These are phyloP conservation scores for Prunus persica DNA, from an alignment of 306 rosid species.

Conservation along the genomic window DNA sequence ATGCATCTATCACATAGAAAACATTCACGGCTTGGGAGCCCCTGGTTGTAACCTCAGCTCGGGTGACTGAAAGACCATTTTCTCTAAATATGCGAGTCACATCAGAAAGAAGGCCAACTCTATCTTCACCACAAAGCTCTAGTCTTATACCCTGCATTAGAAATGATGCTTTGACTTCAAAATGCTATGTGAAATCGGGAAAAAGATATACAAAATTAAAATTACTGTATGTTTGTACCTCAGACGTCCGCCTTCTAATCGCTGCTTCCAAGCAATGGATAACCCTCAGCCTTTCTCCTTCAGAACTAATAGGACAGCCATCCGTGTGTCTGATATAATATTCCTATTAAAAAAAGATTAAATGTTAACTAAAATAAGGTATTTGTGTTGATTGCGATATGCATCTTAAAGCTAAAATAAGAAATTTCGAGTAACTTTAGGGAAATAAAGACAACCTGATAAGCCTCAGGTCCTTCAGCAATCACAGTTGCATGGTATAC, in stretches of 20 bases:
- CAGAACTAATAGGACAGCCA: constrained; percentile 82
- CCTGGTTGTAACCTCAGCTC: constrained; percentile 89
- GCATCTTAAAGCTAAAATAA: not conserved
- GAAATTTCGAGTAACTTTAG: not conserved
- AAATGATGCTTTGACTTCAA: constrained; percentile 12
- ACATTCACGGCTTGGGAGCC: constrained; percentile 75
- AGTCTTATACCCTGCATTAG: constrained; percentile 76
- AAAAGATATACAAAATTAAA: not conserved
- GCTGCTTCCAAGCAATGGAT: constrained; percentile 98
- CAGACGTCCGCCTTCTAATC: constrained; percentile 73
- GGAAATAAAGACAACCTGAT: constrained; percentile 58
- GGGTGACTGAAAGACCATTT: constrained; percentile 80
- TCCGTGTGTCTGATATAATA: constrained; percentile 86
- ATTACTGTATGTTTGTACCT: constrained; percentile 40
- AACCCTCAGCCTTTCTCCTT: constrained; percentile 92
- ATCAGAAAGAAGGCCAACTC: constrained; percentile 84
- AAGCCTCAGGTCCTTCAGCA: constrained; percentile 95
- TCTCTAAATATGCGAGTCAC: constrained; percentile 97
- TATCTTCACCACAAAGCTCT: constrained; percentile 82
- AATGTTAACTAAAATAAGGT: not conserved
- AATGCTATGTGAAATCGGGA: not conserved
- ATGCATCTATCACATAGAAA: constrained; percentile 82
- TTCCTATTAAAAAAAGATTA: constrained; percentile 46
- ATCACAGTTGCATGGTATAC: constrained; percentile 84
- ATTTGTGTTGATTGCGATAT: not conserved